Conservation (phyloP, 805 yeast genomes). For the Sugiyamaella valdiviana region DNA sequence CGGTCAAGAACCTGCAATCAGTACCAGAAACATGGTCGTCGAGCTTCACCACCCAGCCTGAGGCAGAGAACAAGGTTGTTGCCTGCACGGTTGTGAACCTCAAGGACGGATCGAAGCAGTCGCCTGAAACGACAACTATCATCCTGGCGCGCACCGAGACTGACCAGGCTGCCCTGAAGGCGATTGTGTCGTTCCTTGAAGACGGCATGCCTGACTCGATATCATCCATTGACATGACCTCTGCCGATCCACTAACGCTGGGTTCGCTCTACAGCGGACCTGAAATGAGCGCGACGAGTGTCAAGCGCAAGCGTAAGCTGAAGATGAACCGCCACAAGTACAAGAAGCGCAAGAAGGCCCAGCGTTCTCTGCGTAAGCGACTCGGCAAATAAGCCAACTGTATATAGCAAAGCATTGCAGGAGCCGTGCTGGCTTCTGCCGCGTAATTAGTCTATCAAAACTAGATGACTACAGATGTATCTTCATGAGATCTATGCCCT, state of each 20-base stretch:
- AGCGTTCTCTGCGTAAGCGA: conserved; percentile 45
- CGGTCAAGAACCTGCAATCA: neutral
- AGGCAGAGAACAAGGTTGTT: conserved; percentile 7
- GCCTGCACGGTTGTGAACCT: conserved; percentile 10
- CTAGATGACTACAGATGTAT: too few relatives aligned
- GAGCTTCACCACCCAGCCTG: neutral
- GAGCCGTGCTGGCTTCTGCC: neutral
- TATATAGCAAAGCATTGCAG: neutral
- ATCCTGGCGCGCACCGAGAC: conserved; percentile 12
- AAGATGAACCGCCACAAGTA: conserved; percentile 98
- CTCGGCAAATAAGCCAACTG: conserved; percentile 22
- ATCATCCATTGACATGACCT: neutral
- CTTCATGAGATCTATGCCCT: too few relatives aligned
- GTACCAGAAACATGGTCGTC: neutral
- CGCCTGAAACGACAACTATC: conserved; percentile 10
- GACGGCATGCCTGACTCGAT: conserved; percentile 7
- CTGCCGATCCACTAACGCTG: neutral
- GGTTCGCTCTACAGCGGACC: neutral
- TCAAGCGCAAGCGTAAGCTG: conserved; percentile 57
- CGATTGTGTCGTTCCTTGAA: conserved; percentile 10
- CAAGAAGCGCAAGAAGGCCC: conserved; percentile 94
- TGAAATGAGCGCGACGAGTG: conserved; percentile 28
- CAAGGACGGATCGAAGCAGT: conserved; percentile 4
- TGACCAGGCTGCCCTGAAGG: conserved; percentile 9
- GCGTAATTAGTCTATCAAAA: neutral